Conservation (phyloP, 495 filamentous ascomycete species). For the Hyphodiscus hymeniophilus region DNA sequence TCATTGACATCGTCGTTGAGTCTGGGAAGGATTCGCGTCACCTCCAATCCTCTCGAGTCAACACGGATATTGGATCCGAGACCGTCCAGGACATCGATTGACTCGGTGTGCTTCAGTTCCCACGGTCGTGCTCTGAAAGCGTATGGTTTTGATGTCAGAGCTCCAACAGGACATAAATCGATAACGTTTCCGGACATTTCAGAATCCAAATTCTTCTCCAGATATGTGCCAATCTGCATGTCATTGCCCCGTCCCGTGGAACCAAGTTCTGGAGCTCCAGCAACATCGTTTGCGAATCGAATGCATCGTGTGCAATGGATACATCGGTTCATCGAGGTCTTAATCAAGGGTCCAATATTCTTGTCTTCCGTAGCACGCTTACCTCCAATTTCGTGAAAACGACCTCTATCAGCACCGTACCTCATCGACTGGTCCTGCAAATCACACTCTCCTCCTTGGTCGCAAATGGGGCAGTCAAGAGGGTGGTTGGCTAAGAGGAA, state of each 20-base stretch:
- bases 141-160: slow-evolving; percentile 92
- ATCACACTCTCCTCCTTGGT: slow-evolving; percentile 98
- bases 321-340: slow-evolving; percentile 99
- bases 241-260: slow-evolving; percentile 92
- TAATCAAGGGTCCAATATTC: slow-evolving; percentile 97
- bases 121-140: slow-evolving; percentile 95
- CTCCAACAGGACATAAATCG: slow-evolving; percentile 95
- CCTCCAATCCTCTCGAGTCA: slow-evolving; percentile 87
- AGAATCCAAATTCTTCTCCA: slow-evolving; percentile 83
- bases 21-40: slow-evolving; percentile 87
- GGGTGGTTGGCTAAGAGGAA: slow-evolving; percentile 96
- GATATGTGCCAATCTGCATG: slow-evolving; percentile 95
- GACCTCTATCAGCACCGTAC: slow-evolving; percentile 90
- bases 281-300: slow-evolving; percentile 95
- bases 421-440: slow-evolving; percentile 98
- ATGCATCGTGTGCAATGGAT: slow-evolving; percentile 98
- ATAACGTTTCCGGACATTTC: slow-evolving; percentile 97
- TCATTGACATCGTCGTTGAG: slow-evolving; percentile 98
- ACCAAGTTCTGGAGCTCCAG: slow-evolving; percentile 89
- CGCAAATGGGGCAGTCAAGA: slow-evolving; percentile 95
- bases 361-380: slow-evolving; percentile 99
- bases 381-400: slow-evolving; percentile 89
- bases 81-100: slow-evolving; percentile 87
- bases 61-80: slow-evolving; percentile 91
- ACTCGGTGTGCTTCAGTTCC: slow-evolving; percentile 90